A percentile compares a stretch with the other conserved stretches of the same genome.
Conservation (phyloP, 352 stramenopile genomes). For the Lagenidium giganteum region DNA sequence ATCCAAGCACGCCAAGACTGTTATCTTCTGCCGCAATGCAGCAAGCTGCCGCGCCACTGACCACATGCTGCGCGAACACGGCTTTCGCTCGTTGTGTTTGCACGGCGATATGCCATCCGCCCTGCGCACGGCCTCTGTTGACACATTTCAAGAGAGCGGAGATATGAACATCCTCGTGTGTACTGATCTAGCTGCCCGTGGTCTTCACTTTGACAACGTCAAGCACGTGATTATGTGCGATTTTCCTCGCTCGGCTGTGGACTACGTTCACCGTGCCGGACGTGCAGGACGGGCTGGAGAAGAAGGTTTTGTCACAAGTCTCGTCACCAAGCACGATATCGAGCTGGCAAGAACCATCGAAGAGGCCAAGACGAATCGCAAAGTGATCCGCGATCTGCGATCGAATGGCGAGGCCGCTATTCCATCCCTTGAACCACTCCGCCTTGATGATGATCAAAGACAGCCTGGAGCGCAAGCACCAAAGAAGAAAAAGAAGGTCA, state of each 20-base stretch:
- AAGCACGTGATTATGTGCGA: slow-evolving; percentile 93
- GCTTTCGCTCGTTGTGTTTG: slow-evolving; percentile 56
- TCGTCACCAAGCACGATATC: slow-evolving; percentile 73
- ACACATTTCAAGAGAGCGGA: slow-evolving; percentile 33
- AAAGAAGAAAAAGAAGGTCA: no score
- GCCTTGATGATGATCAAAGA: no score
- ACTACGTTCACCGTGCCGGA: slow-evolving; percentile 91
- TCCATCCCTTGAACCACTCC: neutral
- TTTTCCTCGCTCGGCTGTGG: slow-evolving; percentile 89
- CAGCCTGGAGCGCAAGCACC: no score
- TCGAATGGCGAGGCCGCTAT: slow-evolving; percentile 1
- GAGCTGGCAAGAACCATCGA: slow-evolving; percentile 55
- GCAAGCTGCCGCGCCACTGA: slow-evolving; percentile 72
- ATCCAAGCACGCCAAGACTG: slow-evolving; percentile 38
- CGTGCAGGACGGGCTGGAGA: slow-evolving; percentile 60
- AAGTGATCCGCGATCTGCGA: slow-evolving; percentile 50
- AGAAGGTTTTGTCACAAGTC: slow-evolving; percentile 57
- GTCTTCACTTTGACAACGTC: slow-evolving; percentile 87
- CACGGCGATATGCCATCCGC: slow-evolving; percentile 70
- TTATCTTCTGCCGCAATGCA: slow-evolving; percentile 76
- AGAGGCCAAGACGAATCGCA: slow-evolving; percentile 54
- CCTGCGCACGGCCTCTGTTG: slow-evolving; percentile 47
- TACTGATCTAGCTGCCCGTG: slow-evolving; percentile 90
- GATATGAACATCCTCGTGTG: slow-evolving; percentile 84
- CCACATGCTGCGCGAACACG: slow-evolving; percentile 80